Conservation (phyloP, 2,329 filamentous ascomycete genomes). For the Proliferodiscus dingleyae region DNA sequence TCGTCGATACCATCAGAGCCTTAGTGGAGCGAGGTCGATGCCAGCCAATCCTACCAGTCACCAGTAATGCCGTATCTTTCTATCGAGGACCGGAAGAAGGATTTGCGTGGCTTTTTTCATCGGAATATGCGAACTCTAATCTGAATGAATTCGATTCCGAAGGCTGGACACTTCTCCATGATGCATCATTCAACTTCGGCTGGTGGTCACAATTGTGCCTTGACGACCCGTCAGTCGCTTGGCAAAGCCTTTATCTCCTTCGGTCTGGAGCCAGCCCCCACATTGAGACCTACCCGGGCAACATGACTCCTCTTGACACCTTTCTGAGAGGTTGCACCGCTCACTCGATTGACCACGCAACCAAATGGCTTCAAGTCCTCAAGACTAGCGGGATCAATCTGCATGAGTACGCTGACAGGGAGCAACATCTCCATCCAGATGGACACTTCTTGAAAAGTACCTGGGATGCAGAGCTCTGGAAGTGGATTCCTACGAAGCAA, state of each 20-base stretch:
- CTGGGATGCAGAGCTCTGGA: conserved; percentile 11
- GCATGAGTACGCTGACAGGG: conserved; percentile 7
- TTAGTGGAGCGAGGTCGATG: conserved; percentile 9
- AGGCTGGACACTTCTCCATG: conserved; percentile 10
- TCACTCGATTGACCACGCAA: conserved; percentile 8
- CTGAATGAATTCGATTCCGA: conserved; percentile 9
- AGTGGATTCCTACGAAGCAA: conserved; percentile 11
- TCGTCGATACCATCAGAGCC: conserved; percentile 11
- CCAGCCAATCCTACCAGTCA: conserved; percentile 9
- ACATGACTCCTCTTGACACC: conserved; percentile 11
- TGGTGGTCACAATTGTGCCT: conserved; percentile 7
- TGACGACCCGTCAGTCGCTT: conserved; percentile 3
- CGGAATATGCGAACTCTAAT: conserved; percentile 8
- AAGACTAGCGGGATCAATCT: conserved; percentile 6
- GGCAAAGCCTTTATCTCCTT: conserved; percentile 12
- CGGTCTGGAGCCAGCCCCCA: conserved; percentile 8
- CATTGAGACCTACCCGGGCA: not conserved
- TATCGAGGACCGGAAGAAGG: conserved; percentile 13
- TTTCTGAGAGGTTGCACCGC: conserved; percentile 11
- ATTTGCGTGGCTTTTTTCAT: conserved; percentile 11
- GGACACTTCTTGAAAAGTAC: conserved; percentile 6
- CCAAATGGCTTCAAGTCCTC: conserved; percentile 8
- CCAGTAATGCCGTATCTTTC: conserved; percentile 9
- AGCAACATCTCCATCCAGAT: not conserved
- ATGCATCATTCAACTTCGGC: conserved; percentile 12